Base-by-base conservation (phyloP, 371 early-diverging fungal genomes). In the Mucor velutinosus region DNA sequence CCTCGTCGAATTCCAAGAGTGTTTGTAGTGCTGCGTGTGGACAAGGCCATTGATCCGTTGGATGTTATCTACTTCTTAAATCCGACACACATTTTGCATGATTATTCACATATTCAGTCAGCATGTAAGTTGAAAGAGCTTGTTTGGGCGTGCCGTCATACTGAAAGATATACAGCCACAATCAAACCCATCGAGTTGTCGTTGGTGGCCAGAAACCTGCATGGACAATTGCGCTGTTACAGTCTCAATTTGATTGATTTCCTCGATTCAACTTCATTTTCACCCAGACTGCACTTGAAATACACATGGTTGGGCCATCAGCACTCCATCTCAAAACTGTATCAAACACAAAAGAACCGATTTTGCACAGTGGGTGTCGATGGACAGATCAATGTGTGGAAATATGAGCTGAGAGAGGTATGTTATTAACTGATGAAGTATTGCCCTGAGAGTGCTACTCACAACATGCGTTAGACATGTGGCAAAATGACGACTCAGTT, bases 191-290 rank as follows among this genome's bases (percentile, higher is more conserved):
- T 92, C 2, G 92, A 94, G 58, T 75, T 94, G 4, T 80, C 80
- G 0, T 71, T 94, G 51, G 62, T 92, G 2, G 88, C 87, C 5
- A 82, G 86, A 37, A 83, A 83, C 64, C 75, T 62, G 0, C 83
- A 89, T 43, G 92, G 93, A 0, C 86, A 88, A 2, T 60, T 93
- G 17, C 79, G 86, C 67, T 82, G 85, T 29, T 94, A 89, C 66
- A 86, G 88, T 11, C 82, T 92, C 66, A 89, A 91, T 62, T 74
- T 94, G 45, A 86, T 92, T 62, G 93, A 94, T 68, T 90, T 94
- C 45, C 87, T 94, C 55, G 92, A 90, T 49, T 79, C 83, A 1
- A 80, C 87, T 0, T 83, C 86, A 69, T 85, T 86, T 45, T 72
- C 81, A 25, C 84, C 92, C 5, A 83, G 83, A 43, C 73, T 94